These are phyloP conservation scores for Sclerotinia nivalis DNA, from an alignment of 2,329 filamentous ascomycete genomes.

Conservation along the genomic window DNA sequence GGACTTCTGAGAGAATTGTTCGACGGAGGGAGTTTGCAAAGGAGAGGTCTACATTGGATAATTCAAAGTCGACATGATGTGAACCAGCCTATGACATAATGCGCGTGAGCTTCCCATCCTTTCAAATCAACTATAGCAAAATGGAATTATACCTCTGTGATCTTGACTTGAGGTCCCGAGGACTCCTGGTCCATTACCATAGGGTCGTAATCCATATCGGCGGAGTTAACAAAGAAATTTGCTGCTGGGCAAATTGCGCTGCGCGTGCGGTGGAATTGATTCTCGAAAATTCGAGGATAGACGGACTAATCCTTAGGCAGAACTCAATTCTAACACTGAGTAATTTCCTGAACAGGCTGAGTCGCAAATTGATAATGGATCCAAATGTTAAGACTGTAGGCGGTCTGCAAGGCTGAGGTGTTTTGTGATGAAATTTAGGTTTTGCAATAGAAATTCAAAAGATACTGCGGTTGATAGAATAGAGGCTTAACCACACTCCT, in stretches of 20 bases:
- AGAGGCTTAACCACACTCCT: conserved; percentile 23
- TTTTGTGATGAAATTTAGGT: conserved; percentile 10
- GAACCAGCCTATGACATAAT: conserved; percentile 63
- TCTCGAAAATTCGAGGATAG: conserved; percentile 7
- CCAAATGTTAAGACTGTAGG: conserved; percentile 16
- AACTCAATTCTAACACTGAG: conserved; percentile 5
- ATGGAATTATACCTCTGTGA: conserved; percentile 45
- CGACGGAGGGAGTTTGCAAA: conserved; percentile 93
- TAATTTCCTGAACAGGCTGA: conserved; percentile 14
- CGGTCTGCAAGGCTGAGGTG: conserved; percentile 33
- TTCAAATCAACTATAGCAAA: background rate
- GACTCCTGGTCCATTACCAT: conserved; percentile 48
- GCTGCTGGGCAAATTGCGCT: conserved; percentile 26
- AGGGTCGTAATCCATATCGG: conserved; percentile 50
- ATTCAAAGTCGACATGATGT: conserved; percentile 85
- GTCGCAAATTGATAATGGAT: background rate
- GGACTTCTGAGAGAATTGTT: conserved; percentile 89
- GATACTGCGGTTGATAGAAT: conserved; percentile 20
- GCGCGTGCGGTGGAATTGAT: conserved; percentile 23
- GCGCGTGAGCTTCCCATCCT: conserved; percentile 32
- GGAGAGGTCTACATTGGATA: conserved; percentile 83
- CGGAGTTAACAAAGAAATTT: conserved; percentile 22
- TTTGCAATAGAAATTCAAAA: conserved; percentile 9
- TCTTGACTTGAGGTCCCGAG: conserved; percentile 49
- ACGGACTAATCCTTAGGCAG: conserved; percentile 5